phyloP scores from a whole-genome alignment of 257 asterid species.

The Oldenlandia corymbosa region DNA sequence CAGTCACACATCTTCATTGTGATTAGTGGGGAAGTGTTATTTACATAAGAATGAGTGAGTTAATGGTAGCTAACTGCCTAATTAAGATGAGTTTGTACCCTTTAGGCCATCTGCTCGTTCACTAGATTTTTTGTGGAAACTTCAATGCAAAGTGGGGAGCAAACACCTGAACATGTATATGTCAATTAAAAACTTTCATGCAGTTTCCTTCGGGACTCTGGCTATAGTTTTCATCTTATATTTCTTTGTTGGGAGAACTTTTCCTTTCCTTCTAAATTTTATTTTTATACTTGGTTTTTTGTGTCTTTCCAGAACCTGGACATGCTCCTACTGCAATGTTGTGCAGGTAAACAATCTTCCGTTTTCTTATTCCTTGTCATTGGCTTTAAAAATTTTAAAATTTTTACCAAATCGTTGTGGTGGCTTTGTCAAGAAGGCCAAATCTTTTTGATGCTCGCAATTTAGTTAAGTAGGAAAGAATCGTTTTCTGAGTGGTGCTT shows the following conservation, averaged over 20 bases:
- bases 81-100: not conserved
- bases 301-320: constrained; percentile 58
- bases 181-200: not conserved
- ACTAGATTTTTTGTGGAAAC: not conserved
- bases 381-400: not conserved
- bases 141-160: not conserved
- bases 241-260: not conserved
- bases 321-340: constrained; percentile 73
- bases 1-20: not conserved
- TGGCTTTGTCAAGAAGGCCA: not conserved
- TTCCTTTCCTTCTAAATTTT: not conserved
- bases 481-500: not conserved
- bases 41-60: too few relatives aligned
- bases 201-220: not conserved
- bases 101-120: not conserved
- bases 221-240: not conserved
- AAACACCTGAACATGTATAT: not conserved
- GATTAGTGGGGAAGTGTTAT: not conserved
- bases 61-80: not conserved
- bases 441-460: too few relatives aligned
- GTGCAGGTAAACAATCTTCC: constrained; percentile 66
- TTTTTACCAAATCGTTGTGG: not conserved
- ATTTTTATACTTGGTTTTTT: not conserved
- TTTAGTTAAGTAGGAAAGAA: too few relatives aligned
- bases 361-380: not conserved